These are phyloP conservation scores for Tricholoma sp. DNA, from an alignment of 768 basidiomycete genomes.

Conservation along the genomic window DNA sequence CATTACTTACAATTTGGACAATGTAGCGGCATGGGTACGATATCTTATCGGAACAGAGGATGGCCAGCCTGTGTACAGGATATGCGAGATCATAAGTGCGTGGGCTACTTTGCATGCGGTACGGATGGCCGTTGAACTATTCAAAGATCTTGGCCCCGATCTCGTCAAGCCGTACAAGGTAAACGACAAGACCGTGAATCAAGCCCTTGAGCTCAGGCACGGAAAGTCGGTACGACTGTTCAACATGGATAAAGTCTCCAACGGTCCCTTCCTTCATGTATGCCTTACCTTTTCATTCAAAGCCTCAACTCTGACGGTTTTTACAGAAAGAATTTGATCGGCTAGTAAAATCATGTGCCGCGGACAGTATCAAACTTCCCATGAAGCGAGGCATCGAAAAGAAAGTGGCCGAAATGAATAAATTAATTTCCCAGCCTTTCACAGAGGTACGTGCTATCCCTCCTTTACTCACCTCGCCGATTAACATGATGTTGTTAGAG, in stretches of 20 bases:
- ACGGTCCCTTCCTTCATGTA: slow-evolving; percentile 59
- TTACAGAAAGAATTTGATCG: slow-evolving; percentile 71
- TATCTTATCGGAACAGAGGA: slow-evolving; percentile 68
- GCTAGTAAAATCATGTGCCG: slow-evolving; percentile 36
- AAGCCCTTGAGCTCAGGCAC: slow-evolving; percentile 70
- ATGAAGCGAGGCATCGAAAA: slow-evolving; percentile 59
- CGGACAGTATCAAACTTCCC: slow-evolving; percentile 61
- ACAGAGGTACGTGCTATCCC: slow-evolving; percentile 63
- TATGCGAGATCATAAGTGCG: slow-evolving; percentile 78
- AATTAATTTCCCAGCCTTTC: slow-evolving; percentile 52
- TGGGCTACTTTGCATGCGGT: slow-evolving; percentile 7
- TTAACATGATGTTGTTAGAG: slow-evolving; percentile 41
- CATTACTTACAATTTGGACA: background rate
- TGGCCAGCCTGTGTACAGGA: slow-evolving; percentile 63
- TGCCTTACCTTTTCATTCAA: slow-evolving; percentile 19
- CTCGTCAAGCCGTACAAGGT: slow-evolving; percentile 65
- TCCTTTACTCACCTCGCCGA: slow-evolving; percentile 3
- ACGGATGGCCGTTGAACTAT: background rate
- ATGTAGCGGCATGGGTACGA: slow-evolving; percentile 78
- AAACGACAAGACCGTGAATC: slow-evolving; percentile 58
- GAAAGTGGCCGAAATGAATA: slow-evolving; percentile 59
- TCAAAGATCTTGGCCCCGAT: slow-evolving; percentile 46
- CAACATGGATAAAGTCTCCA: slow-evolving; percentile 85
- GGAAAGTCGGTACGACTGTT: slow-evolving; percentile 61
- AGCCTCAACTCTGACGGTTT: background rate